phyloP scores from a whole-genome alignment of 257 asterid genomes.

The Solanum ossicruentum region DNA sequence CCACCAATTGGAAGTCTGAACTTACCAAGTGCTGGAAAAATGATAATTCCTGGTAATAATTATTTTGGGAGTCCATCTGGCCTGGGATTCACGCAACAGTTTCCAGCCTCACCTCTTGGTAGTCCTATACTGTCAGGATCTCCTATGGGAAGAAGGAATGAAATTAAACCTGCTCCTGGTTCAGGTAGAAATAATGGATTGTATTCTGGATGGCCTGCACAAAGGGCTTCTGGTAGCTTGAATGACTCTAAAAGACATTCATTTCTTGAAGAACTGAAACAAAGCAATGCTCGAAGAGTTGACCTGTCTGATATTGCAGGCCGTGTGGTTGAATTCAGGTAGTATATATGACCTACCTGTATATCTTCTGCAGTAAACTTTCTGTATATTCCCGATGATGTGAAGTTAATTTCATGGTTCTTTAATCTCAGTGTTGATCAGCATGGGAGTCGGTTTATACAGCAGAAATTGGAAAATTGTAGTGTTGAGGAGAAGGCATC shows the following conservation, averaged over 20 bases:
- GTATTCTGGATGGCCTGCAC: slow-evolving; percentile 59
- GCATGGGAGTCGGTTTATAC: slow-evolving; percentile 88
- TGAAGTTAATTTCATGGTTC: background rate
- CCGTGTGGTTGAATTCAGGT: slow-evolving; percentile 73
- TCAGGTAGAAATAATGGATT: slow-evolving; percentile 37
- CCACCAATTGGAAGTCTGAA: slow-evolving; percentile 27
- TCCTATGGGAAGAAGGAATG: slow-evolving; percentile 54
- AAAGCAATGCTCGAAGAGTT: slow-evolving; percentile 48
- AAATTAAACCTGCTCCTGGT: slow-evolving; percentile 34
- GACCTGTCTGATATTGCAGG: slow-evolving; percentile 65
- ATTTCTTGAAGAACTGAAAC: slow-evolving; percentile 72
- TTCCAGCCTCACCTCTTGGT: slow-evolving; percentile 52
- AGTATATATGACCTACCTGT: background rate
- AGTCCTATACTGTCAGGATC: slow-evolving; percentile 67
- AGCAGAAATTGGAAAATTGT: slow-evolving; percentile 72
- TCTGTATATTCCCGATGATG: background rate
- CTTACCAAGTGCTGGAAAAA: slow-evolving; percentile 39
- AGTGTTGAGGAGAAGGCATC: slow-evolving; percentile 57
- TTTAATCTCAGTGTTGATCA: slow-evolving; percentile 58
- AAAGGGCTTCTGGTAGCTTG: slow-evolving; percentile 38
- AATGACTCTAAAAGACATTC: slow-evolving; percentile 45
- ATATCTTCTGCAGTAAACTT: background rate
- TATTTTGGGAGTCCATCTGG: slow-evolving; percentile 47
- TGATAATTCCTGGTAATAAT: slow-evolving; percentile 28
- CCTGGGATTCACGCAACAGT: slow-evolving; percentile 45